Conservation (phyloP, 768 basidiomycete genomes). For the Boletus subparvulus region DNA sequence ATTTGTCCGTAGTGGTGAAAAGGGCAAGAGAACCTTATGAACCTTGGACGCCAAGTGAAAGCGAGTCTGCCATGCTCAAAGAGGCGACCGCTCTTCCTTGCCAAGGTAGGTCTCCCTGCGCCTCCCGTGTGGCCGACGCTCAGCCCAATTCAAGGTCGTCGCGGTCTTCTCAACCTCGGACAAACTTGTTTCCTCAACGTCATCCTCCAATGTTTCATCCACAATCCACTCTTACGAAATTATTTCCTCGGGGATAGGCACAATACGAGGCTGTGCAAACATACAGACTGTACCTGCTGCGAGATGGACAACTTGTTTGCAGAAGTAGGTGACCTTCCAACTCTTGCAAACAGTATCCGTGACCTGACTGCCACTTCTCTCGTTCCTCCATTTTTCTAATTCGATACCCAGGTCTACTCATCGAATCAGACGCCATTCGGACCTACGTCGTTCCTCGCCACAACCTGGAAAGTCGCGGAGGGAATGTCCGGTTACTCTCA, state of each 20-base stretch:
- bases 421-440: constrained; percentile 65
- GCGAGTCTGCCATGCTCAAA: constrained; percentile 47
- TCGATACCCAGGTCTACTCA: constrained; percentile 48
- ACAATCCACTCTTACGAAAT: constrained; percentile 86
- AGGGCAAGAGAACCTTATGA: constrained; percentile 47
- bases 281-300: constrained; percentile 79
- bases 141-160: constrained; percentile 51
- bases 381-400: not conserved
- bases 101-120: constrained; percentile 50
- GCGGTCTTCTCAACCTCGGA: constrained; percentile 84
- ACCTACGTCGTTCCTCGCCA: constrained; percentile 78
- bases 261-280: constrained; percentile 67
- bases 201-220: constrained; percentile 83
- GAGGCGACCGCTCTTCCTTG: constrained; percentile 59
- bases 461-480: constrained; percentile 75
- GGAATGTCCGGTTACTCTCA: constrained; percentile 92
- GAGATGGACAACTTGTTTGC: constrained; percentile 89
- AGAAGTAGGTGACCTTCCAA: constrained; percentile 46
- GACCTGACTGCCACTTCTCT: not conserved
- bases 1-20: constrained; percentile 34
- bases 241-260: constrained; percentile 92
- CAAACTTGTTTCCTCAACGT: constrained; percentile 95
- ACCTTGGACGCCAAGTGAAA: constrained; percentile 46
- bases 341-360: not conserved
- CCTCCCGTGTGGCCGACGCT: not conserved